phyloP scores from a whole-genome alignment of 2,329 filamentous ascomycete genomes.

The Ceratocystis ficicola region DNA sequence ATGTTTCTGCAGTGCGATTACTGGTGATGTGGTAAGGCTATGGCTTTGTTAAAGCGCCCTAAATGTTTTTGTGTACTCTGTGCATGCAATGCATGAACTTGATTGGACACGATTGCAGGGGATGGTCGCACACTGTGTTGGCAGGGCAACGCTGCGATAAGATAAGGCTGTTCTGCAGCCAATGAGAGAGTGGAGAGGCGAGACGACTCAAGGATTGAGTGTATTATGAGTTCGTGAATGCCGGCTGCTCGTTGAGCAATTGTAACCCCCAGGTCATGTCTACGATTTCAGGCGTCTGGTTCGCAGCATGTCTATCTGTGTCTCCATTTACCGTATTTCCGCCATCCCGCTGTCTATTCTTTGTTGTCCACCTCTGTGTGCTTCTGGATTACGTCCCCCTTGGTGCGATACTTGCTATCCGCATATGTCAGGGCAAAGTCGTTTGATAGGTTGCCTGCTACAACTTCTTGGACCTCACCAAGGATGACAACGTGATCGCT shows the following conservation, averaged over 20 bases:
- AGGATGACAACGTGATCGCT: constrained; percentile 42
- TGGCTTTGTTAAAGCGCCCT: not conserved
- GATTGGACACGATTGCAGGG: not conserved
- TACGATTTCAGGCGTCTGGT: not conserved
- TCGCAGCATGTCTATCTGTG: not conserved
- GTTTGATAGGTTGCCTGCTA: constrained; percentile 28
- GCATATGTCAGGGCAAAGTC: constrained; percentile 39
- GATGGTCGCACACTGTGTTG: not conserved
- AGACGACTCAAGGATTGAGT: too few species aligned
- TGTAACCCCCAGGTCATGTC: not conserved
- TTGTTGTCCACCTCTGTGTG: constrained; percentile 21
- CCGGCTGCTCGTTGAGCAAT: not conserved
- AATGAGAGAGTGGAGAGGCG: not conserved
- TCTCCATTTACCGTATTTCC: not conserved
- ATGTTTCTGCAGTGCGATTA: too few species aligned
- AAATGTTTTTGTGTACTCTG: constrained; percentile 10
- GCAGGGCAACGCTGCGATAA: constrained; percentile 1
- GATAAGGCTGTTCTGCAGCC: not conserved
- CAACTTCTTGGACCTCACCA: constrained; percentile 39
- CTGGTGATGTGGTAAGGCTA: not conserved
- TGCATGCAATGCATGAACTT: not conserved
- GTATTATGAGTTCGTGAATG: not conserved
- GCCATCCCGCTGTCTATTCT: not conserved
- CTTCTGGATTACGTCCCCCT: constrained; percentile 31
- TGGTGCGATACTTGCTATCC: constrained; percentile 37